Conservation (phyloP, 176 grass and related monocot species). For the Oryza rufipogon region DNA sequence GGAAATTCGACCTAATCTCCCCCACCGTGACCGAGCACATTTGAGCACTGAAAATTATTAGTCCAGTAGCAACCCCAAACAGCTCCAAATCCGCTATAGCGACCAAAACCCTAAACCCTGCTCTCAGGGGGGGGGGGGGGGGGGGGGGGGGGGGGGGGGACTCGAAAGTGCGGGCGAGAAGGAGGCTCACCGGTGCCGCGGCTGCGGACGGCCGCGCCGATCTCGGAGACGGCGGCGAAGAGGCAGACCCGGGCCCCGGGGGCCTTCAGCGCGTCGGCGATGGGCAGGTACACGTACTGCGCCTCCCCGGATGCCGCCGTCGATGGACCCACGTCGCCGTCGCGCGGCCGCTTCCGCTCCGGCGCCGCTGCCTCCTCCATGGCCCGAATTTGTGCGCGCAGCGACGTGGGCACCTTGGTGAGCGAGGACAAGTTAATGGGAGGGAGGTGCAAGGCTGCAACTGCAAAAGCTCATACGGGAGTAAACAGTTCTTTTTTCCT, state of each 20-base stretch:
- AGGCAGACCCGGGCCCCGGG: slow-evolving; percentile 38
- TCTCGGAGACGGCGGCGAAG: slow-evolving; percentile 47
- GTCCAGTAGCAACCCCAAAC: not conserved
- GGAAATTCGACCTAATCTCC: not conserved
- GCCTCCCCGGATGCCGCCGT: not conserved
- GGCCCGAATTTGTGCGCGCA: no score
- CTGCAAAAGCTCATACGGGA: no score
- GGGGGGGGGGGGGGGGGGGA: not conserved
- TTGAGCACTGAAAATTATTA: not conserved
- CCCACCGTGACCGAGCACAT: not conserved
- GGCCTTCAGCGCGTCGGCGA: slow-evolving; percentile 48
- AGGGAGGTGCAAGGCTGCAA: no score
- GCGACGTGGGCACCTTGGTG: no score
- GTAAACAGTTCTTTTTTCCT: no score
- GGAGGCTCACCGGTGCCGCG: slow-evolving; percentile 54
- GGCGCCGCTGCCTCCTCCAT: slow-evolving; percentile 25
- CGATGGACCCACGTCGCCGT: slow-evolving; percentile 19
- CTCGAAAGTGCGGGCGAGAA: no score
- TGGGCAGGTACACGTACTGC: slow-evolving; percentile 51
- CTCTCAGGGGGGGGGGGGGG: not conserved
- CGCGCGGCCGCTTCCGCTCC: slow-evolving; percentile 39
- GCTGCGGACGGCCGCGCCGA: slow-evolving; percentile 47
- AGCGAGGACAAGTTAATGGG: no score
- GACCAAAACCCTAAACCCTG: slow-evolving; percentile 19
- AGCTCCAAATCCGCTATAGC: not conserved